phyloP scores from a whole-genome alignment of 179 eudicot species.

The Dionaea muscipula region DNA sequence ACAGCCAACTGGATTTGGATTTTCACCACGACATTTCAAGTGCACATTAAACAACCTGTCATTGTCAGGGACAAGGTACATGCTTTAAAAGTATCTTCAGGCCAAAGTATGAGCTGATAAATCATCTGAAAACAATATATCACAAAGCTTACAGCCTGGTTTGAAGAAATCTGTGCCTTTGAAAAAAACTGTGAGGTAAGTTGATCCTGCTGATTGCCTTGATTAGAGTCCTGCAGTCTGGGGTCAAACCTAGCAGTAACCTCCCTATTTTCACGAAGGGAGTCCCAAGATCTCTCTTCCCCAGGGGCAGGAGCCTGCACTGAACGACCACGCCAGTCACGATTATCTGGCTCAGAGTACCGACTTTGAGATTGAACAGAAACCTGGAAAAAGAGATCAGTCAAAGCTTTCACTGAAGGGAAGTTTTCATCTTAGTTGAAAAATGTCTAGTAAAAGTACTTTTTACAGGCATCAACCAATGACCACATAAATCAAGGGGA shows the following conservation, averaged over 20 bases:
- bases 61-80: too few relatives aligned
- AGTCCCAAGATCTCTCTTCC: conserved; percentile 89
- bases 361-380: conserved; percentile 47
- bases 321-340: conserved; percentile 93
- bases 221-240: conserved; percentile 33
- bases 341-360: conserved; percentile 75
- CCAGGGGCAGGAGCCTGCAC: conserved; percentile 37
- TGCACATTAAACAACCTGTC: too few relatives aligned
- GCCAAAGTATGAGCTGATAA: too few relatives aligned
- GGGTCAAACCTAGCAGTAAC: conserved; percentile 28
- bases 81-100: too few relatives aligned
- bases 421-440: background rate
- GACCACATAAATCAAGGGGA: too few relatives aligned
- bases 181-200: conserved; percentile 41
- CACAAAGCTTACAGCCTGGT: conserved; percentile 53
- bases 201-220: conserved; percentile 46
- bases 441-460: too few relatives aligned
- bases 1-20: too few relatives aligned
- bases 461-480: too few relatives aligned
- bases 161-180: conserved; percentile 44
- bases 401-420: background rate
- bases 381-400: conserved; percentile 20
- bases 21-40: too few relatives aligned
- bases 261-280: conserved; percentile 48
- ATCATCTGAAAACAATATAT: background rate